Conservation (phyloP, 179 eudicot species). For the Nepenthes alata region DNA sequence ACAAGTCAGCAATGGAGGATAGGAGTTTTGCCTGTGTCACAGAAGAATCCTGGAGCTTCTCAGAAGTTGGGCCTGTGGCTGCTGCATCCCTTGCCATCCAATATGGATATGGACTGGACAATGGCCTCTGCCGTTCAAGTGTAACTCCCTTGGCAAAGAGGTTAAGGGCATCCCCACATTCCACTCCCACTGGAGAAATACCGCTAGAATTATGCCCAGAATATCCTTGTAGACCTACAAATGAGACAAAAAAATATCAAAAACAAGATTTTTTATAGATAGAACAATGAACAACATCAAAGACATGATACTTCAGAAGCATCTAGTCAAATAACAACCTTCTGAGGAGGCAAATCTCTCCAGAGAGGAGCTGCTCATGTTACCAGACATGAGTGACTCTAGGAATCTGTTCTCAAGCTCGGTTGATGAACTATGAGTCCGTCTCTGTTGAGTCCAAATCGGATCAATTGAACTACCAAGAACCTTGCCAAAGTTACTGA, state of each 20-base stretch:
- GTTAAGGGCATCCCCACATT: constrained; percentile 49
- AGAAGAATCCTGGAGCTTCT: constrained; percentile 27
- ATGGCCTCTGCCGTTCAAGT: constrained; percentile 61
- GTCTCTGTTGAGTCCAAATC: constrained; percentile 41
- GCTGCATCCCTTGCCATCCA: constrained; percentile 59
- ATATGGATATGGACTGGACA: constrained; percentile 38
- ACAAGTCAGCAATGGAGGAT: constrained; percentile 38
- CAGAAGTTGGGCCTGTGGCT: constrained; percentile 33
- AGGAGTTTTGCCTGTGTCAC: constrained; percentile 34
- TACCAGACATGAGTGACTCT: constrained; percentile 82
- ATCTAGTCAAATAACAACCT: constrained; percentile 29
- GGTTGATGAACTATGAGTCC: constrained; percentile 30
- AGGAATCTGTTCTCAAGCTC: constrained; percentile 79
- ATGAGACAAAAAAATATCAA: no score
- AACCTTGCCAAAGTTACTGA: constrained; percentile 37
- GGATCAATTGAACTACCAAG: constrained; percentile 31
- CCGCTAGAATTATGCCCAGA: constrained; percentile 31
- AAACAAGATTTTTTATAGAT: constrained; percentile 5
- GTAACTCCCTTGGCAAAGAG: constrained; percentile 51
- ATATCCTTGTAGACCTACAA: constrained; percentile 63
- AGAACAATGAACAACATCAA: neutral
- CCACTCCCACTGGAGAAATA: constrained; percentile 39
- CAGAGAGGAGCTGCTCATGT: constrained; percentile 25
- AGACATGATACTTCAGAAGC: neutral
- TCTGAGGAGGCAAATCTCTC: constrained; percentile 63